These are phyloP conservation scores for Pseudogymnoascus sp. DNA, from an alignment of 2,329 filamentous ascomycete species.

Conservation along the genomic window DNA sequence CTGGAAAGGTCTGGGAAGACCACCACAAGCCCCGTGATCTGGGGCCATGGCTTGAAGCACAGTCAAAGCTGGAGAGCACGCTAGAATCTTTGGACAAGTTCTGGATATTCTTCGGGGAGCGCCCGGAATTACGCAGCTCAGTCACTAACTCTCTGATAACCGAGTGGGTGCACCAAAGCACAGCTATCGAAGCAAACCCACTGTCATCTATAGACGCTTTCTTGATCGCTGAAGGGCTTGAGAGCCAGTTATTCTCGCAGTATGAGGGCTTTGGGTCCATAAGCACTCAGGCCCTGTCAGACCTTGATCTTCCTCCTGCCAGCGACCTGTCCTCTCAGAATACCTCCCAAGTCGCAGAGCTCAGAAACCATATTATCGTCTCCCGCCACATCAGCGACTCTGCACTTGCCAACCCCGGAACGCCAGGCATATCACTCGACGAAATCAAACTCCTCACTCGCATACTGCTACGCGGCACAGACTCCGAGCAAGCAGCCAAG, in stretches of 20 bases:
- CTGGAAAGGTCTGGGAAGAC: conserved; percentile 22
- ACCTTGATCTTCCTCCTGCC: conserved; percentile 10
- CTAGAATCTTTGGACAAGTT: conserved; percentile 11
- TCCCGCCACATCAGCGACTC: conserved; percentile 19
- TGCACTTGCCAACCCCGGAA: conserved; percentile 14
- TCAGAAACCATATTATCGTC: conserved; percentile 21
- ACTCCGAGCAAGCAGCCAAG: conserved; percentile 13
- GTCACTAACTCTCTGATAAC: conserved; percentile 8
- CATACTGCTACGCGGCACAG: conserved; percentile 14
- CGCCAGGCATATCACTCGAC: conserved; percentile 14
- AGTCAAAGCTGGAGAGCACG: conserved; percentile 8
- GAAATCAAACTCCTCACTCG: conserved; percentile 15
- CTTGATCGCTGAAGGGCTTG: conserved; percentile 12
- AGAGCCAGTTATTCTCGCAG: conserved; percentile 3
- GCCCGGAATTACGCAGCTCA: conserved; percentile 12
- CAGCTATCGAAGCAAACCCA: conserved; percentile 20
- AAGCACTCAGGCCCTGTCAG: conserved; percentile 8
- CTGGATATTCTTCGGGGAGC: conserved; percentile 2
- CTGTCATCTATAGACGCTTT: conserved; percentile 12
- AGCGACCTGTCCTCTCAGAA: conserved; percentile 9
- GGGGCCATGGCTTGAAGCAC: conserved; percentile 11
- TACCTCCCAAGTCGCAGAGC: conserved; percentile 14
- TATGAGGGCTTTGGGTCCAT: conserved; percentile 8
- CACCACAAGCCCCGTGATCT: conserved; percentile 18
- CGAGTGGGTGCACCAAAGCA: conserved; percentile 21